These are phyloP conservation scores for Sarocladiaceae sp. DNA, from an alignment of 2,329 filamentous ascomycete genomes.

Conservation along the genomic window DNA sequence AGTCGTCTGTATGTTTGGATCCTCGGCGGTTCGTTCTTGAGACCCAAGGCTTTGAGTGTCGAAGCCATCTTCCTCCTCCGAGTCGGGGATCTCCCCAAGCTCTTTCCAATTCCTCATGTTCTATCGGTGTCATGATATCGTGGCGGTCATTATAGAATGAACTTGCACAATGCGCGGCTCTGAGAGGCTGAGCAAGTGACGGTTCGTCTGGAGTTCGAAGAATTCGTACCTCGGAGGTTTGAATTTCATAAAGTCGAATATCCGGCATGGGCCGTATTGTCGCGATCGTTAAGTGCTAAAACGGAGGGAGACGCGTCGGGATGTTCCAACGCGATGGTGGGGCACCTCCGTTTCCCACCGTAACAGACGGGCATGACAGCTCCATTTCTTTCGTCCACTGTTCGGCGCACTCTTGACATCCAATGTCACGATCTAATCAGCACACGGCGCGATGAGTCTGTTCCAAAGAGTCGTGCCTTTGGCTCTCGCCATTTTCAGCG, in stretches of 20 bases:
- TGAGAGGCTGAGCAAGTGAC: neutral
- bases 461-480: conserved; percentile 30
- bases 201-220: too few species aligned
- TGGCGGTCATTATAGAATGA: neutral
- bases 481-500: conserved; percentile 31
- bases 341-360: neutral
- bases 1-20: neutral
- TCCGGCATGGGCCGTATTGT: neutral
- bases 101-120: conserved; percentile 46
- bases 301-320: conserved; percentile 1
- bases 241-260: conserved; percentile 8
- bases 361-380: neutral
- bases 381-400: neutral
- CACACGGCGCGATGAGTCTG: conserved; percentile 24
- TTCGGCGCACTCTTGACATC: neutral
- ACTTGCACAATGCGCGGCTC: neutral
- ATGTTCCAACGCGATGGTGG: conserved; percentile 10
- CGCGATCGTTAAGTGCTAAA: conserved; percentile 5
- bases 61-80: conserved; percentile 42
- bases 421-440: neutral
- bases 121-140: conserved; percentile 21
- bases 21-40: neutral
- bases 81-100: conserved; percentile 47
- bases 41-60: conserved; percentile 28
- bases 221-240: too few species aligned